Base-by-base conservation (phyloP, 2,329 filamentous ascomycete genomes). In the Aspergillus sp. region DNA sequence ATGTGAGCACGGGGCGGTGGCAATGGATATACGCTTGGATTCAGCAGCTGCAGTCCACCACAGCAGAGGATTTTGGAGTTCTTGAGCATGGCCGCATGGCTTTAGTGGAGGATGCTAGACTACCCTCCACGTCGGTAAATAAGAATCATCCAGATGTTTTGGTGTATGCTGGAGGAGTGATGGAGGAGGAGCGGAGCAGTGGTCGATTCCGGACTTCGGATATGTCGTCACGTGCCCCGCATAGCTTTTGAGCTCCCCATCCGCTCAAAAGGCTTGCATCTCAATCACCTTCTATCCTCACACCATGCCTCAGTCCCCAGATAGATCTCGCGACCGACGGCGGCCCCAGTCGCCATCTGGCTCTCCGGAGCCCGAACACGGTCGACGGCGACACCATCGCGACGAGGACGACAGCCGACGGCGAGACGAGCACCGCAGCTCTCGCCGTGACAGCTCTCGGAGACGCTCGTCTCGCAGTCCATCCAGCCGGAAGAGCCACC, bases 41-140 rank as follows among this genome's bases (percentile, higher is more conserved):
- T 62, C 61, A 71, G 58, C 55, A 68, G 53, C 57, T 72, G 71
- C 42, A 74, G 59, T 55, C 72, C 67, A 55, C 66, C 65, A 57
- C 66, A 71, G 52, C 67, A 69, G 20, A 75, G 57, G n/a, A 73
- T 36, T 40, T 65, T 68, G 26, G 72, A 59, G 62, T 76, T 79
- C 68, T 74, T 80, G 51, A 78, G 67, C 75, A 80, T 79, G 60
- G 60, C 67, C 61, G 63, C 69, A 73, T 73, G 55, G 49, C 60
- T 66, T 63, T 59, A 40, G 53, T 38, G 26, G 51, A 60, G 55
- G 61, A 56, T 52, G 57, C 51, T 24, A 40, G 43, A 47, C 50
- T 45, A 55, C 62, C 55, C 58, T 40, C 56, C 32, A 20, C 11
- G n/a, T 32, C 9, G 20, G 44, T 32, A 7, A 17, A 22, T 42